Evolutionary conservation across 1,139 yeast genomes (phyloP).

Genomic region (Protomyces pachydermus): DNA sequence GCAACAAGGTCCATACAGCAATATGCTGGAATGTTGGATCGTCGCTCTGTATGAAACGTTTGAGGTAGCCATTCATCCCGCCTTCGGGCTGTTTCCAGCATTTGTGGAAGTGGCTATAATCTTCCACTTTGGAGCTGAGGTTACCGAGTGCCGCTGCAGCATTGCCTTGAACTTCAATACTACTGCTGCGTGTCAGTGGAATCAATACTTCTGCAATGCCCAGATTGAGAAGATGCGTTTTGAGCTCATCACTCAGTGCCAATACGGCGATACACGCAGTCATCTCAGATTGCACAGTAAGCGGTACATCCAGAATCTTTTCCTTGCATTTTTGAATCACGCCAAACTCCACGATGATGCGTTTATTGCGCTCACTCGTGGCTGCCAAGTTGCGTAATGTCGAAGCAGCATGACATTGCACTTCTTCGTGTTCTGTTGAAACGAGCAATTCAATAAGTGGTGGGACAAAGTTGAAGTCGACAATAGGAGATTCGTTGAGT

Average conservation of each 20-base stretch:
- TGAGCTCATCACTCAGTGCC: slow-evolving; percentile 92
- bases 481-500: slow-evolving; percentile 85
- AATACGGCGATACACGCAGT: slow-evolving; percentile 96
- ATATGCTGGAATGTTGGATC: slow-evolving; percentile 98
- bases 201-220: slow-evolving; percentile 84
- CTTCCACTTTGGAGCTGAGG: slow-evolving; percentile 80
- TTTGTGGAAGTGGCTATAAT: slow-evolving; percentile 70
- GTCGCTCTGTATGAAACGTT: slow-evolving; percentile 71
- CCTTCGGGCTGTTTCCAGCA: slow-evolving; percentile 78
- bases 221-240: slow-evolving; percentile 74
- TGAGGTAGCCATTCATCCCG: slow-evolving; percentile 80
- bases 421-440: slow-evolving; percentile 84
- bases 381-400: slow-evolving; percentile 95
- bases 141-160: slow-evolving; percentile 98
- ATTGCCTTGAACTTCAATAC: slow-evolving; percentile 96
- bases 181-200: slow-evolving; percentile 80
- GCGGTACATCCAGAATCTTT: slow-evolving; percentile 74
- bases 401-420: slow-evolving; percentile 95
- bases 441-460: slow-evolving; percentile 84
- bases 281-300: slow-evolving; percentile 80
- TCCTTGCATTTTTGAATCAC: slow-evolving; percentile 93
- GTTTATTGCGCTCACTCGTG: slow-evolving; percentile 83
- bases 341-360: slow-evolving; percentile 88
- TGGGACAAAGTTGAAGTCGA: slow-evolving; percentile 89
- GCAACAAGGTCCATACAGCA: slow-evolving; percentile 94